Evolutionary conservation across 106 monocot species (phyloP), one percentile per base, ranked within the genome.

Genomic region (Apostasia shenzhenica): DNA sequence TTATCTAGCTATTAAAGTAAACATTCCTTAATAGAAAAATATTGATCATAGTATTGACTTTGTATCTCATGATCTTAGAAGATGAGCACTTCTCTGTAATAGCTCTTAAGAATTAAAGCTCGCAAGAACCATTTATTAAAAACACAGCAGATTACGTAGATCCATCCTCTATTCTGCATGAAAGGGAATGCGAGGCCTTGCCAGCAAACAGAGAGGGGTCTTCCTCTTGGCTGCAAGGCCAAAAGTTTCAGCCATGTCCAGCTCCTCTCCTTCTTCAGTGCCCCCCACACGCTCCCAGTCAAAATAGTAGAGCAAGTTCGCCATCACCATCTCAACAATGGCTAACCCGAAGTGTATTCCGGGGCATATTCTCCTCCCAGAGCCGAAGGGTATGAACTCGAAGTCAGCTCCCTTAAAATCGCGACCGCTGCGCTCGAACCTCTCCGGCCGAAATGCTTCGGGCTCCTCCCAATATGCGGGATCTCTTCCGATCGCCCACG

Each of bases 311-410:
- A 66, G 11, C 8, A 66, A 26, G 2, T 47, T n/a, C 3, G 66
- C 66, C 4, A 66, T n/a, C 13, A 49, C 8, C 5, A 66, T n/a
- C 66, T 66, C 66, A n/a, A 66, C 26, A 11, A 43, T 66, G 39
- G 66, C 66, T 8, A 48, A 11, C 4, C 66, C 66, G 0, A 66
- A 48, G 13, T 10, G 3, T 8, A 66, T 66, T 2, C 66, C 66
- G 2, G 66, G 66, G 12, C 66, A 66, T 13, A 66, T 46, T 14
- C 66, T 46, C 42, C 66, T 66, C 2, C 66, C 66, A 42, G 47
- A 9, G 4, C 66, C 66, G 48, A 66, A 66, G 2, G 66, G 66
- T 14, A 66, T 48, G 44, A 13, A 48, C 66, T 66, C 66, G 38
- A 48, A 66, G 26, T 48, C 48, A 38, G 66, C 1, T 2, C 47